These are phyloP conservation scores for Iberis pinnata DNA, from an alignment of 345 rosid species.

Conservation along the genomic window DNA sequence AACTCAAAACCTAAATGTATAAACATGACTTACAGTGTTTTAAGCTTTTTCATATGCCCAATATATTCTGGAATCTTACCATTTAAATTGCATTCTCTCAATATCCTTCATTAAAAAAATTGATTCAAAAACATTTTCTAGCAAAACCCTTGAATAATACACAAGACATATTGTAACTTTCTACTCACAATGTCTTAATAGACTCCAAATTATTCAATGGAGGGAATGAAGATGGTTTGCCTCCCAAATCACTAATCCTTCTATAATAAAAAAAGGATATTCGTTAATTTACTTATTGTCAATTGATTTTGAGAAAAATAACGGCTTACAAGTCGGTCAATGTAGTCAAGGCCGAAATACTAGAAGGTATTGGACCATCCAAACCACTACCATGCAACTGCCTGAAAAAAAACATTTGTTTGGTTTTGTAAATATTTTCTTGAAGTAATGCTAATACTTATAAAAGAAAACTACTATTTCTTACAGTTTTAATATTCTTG, in stretches of 20 bases:
- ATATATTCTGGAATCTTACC: conserved; percentile 60
- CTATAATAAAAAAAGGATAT: conserved; percentile 37
- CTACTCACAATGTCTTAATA: conserved; percentile 69
- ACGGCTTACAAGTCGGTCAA: conserved; percentile 66
- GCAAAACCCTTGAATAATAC: not conserved
- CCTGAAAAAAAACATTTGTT: conserved; percentile 35
- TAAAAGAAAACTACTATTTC: conserved; percentile 25
- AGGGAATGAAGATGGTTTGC: conserved; percentile 51
- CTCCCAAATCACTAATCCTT: conserved; percentile 75
- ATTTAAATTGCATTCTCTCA: conserved; percentile 52
- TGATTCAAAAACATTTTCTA: not conserved
- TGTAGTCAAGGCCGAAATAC: conserved; percentile 49
- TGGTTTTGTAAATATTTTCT: not conserved
- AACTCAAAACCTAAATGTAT: too few relatives aligned
- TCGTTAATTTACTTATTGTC: not conserved
- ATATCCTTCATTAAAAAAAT: conserved; percentile 40
- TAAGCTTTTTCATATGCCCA: conserved; percentile 51
- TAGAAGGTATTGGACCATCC: conserved; percentile 74
- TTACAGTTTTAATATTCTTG: conserved; percentile 57
- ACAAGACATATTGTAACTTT: conserved; percentile 1
- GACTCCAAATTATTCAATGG: conserved; percentile 41
- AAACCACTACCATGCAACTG: conserved; percentile 68
- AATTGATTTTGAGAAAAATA: not conserved
- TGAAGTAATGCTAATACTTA: not conserved
- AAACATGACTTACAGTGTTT: conserved; percentile 52